Percentiles rank a stretch among this genome's conserved stretches.
Evolutionary conservation across 306 rosid species (phyloP).

Genomic region (Rosa chinensis): DNA sequence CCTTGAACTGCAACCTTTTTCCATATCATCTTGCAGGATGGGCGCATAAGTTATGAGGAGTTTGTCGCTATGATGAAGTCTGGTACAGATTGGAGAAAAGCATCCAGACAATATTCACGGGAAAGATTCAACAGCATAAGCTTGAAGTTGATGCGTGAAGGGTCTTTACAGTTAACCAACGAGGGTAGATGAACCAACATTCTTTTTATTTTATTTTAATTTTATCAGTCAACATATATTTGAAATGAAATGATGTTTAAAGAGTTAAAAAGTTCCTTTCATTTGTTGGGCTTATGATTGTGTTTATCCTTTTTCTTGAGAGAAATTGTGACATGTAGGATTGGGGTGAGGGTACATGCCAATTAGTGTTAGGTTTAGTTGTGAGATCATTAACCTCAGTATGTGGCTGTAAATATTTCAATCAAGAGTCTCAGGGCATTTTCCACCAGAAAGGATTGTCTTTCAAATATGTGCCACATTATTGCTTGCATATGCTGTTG

Average conservation of each 20-base stretch:
- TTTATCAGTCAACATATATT: neutral
- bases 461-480: conserved; percentile 6
- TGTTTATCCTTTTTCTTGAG: conserved; percentile 1
- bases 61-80: conserved; percentile 93
- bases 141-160: conserved; percentile 58
- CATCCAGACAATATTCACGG: conserved; percentile 62
- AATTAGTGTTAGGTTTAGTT: conserved; percentile 10
- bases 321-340: conserved; percentile 25
- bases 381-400: conserved; percentile 11
- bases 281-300: conserved; percentile 19
- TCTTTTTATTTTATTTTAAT: neutral
- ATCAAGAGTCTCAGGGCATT: conserved; percentile 16
- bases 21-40: conserved; percentile 54
- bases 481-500: conserved; percentile 10
- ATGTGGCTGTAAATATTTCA: conserved; percentile 41
- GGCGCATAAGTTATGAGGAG: conserved; percentile 81
- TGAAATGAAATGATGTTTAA: conserved; percentile 1
- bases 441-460: neutral
- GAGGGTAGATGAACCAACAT: conserved; percentile 44
- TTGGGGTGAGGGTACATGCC: neutral
- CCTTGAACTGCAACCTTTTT: conserved; percentile 5
- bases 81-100: conserved; percentile 96
- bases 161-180: conserved; percentile 42
- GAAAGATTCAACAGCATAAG: conserved; percentile 63
- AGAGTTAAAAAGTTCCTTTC: conserved; percentile 4